phyloP scores from a whole-genome alignment of 345 rosid species.

The Mallotus nudiflorus region DNA sequence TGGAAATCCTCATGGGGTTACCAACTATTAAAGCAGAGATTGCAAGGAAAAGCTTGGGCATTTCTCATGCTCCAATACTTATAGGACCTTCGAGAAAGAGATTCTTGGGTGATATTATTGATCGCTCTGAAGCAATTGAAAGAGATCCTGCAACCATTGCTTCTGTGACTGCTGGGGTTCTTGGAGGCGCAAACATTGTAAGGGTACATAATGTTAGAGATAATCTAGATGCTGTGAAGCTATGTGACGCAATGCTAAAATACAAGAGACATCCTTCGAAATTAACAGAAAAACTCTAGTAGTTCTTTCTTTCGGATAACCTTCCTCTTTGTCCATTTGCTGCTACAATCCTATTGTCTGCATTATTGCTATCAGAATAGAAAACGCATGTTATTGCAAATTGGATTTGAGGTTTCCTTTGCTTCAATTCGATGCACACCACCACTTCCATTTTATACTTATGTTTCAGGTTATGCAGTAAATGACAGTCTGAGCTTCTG shows the following conservation, averaged over 20 bases:
- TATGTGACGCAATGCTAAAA: slow-evolving; percentile 75
- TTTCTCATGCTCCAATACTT: slow-evolving; percentile 71
- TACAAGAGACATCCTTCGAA: slow-evolving; percentile 9
- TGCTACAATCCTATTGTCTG: background rate
- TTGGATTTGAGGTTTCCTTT: background rate
- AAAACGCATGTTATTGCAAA: background rate
- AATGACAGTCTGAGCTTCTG: background rate
- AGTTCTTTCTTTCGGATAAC: background rate
- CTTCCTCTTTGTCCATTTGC: background rate
- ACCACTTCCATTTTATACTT: background rate
- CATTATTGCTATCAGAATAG: background rate
- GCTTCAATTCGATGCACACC: background rate
- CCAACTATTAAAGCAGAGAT: slow-evolving; percentile 60
- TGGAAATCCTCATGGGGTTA: slow-evolving; percentile 64
- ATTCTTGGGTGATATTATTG: slow-evolving; percentile 80
- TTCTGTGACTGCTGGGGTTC: slow-evolving; percentile 58
- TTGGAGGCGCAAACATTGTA: slow-evolving; percentile 84
- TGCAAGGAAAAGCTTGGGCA: slow-evolving; percentile 62
- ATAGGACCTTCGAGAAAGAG: slow-evolving; percentile 87
- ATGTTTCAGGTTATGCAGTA: background rate
- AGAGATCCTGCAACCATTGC: slow-evolving; percentile 92
- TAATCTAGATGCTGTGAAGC: slow-evolving; percentile 69
- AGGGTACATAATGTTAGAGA: slow-evolving; percentile 84
- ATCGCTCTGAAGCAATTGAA: slow-evolving; percentile 53
- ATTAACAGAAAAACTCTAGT: background rate